phyloP scores from a whole-genome alignment of 345 rosid genomes.

The Adansonia digitata region DNA sequence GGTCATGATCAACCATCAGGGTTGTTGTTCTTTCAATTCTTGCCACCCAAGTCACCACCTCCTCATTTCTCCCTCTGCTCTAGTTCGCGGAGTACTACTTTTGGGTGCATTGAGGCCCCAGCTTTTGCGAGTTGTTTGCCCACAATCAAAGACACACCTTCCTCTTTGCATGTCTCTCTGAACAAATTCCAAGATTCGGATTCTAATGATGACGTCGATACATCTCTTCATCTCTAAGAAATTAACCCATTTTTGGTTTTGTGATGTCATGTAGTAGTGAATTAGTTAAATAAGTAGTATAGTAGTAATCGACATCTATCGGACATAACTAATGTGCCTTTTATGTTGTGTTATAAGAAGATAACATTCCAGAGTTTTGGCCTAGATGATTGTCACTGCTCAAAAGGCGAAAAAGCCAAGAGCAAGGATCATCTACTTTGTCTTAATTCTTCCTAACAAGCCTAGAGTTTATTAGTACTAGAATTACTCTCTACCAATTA shows the following conservation, averaged over 20 bases:
- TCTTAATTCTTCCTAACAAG: too few relatives aligned
- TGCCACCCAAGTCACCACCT: slow-evolving; percentile 27
- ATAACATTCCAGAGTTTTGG: too few relatives aligned
- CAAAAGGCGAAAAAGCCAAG: too few relatives aligned
- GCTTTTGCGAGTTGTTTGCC: slow-evolving; percentile 10
- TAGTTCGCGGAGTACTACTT: background rate
- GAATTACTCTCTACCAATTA: too few relatives aligned
- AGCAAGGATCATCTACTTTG: too few relatives aligned
- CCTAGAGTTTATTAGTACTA: too few relatives aligned
- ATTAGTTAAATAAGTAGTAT: too few relatives aligned
- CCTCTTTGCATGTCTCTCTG: background rate
- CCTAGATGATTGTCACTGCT: too few relatives aligned
- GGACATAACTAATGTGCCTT: too few relatives aligned
- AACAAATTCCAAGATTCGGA: slow-evolving; percentile 17
- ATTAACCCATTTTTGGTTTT: background rate
- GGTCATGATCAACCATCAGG: slow-evolving; percentile 32
- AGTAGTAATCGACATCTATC: too few relatives aligned
- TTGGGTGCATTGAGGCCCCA: slow-evolving; percentile 20
- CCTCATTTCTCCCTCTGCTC: slow-evolving; percentile 21
- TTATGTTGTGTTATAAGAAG: too few relatives aligned
- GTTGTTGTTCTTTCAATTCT: slow-evolving; percentile 47
- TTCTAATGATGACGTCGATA: slow-evolving; percentile 53
- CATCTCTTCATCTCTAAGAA: slow-evolving; percentile 65
- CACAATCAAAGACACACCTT: background rate
- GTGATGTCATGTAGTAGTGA: too few relatives aligned